Evolutionary conservation across 1,139 yeast genomes (phyloP).

Genomic region (Sugiyamaella sp.): DNA sequence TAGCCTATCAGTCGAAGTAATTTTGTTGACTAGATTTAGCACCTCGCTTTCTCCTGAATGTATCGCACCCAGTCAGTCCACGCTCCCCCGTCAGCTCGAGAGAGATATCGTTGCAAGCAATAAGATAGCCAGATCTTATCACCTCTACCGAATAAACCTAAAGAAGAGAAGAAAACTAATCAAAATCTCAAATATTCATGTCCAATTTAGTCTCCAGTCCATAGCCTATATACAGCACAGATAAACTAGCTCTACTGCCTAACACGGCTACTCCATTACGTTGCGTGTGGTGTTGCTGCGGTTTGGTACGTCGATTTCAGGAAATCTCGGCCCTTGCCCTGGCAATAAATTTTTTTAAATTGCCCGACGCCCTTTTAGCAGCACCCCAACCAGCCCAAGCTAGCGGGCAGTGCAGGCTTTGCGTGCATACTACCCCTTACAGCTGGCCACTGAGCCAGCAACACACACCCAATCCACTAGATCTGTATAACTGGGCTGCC

Average conservation of each 20-base stretch:
- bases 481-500: too few relatives aligned
- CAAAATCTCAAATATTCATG: background rate
- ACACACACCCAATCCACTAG: background rate
- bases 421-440: too few relatives aligned
- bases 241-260: background rate
- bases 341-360: background rate
- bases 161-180: background rate
- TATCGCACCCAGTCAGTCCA: too few relatives aligned
- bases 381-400: background rate
- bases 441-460: background rate
- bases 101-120: too few relatives aligned
- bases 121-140: too few relatives aligned
- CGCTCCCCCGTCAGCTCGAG: too few relatives aligned
- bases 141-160: too few relatives aligned
- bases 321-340: background rate
- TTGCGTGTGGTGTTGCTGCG: slow-evolving; percentile 1
- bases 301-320: background rate
- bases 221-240: background rate
- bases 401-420: background rate
- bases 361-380: background rate
- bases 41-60: too few relatives aligned
- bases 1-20: too few relatives aligned
- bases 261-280: background rate
- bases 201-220: background rate
- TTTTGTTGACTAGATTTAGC: too few relatives aligned